Percentiles rank a stretch among this genome's conserved stretches.
Conservation (phyloP, 129 eudicot genomes). For the Pittosporum tobira region DNA sequence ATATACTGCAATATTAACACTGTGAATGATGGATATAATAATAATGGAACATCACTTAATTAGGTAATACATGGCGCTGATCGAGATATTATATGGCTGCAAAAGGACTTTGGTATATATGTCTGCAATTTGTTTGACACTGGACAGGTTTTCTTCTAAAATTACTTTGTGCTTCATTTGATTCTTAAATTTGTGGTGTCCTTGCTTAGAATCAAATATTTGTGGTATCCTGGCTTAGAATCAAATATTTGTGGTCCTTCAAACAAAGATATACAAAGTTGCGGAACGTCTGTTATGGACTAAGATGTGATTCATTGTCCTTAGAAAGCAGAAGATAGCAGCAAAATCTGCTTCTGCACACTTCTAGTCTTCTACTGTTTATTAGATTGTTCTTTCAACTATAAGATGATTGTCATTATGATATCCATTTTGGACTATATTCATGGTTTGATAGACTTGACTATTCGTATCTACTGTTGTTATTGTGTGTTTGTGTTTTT, state of each 20-base stretch:
- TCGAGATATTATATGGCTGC: conserved; percentile 83
- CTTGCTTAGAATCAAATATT: too few species aligned
- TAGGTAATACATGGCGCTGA: conserved; percentile 98
- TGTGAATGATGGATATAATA: neutral
- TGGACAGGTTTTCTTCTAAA: conserved; percentile 59
- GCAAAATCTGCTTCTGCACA: too few species aligned
- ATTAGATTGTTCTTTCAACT: too few species aligned
- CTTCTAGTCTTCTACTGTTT: too few species aligned
- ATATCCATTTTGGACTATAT: neutral
- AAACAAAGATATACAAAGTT: neutral
- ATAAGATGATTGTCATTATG: too few species aligned
- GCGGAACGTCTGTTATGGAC: neutral
- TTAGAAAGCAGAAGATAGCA: too few species aligned
- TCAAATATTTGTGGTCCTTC: neutral
- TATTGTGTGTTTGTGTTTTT: too few species aligned
- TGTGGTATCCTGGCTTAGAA: too few species aligned
- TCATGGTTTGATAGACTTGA: neutral
- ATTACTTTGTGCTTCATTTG: neutral
- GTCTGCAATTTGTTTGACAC: conserved; percentile 94
- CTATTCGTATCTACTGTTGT: too few species aligned
- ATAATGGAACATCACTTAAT: conserved; percentile 13
- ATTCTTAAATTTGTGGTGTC: neutral
- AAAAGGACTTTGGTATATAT: conserved; percentile 85
- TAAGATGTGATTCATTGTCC: too few species aligned
- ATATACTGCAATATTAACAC: neutral